A percentile compares a stretch with the other conserved stretches of the same genome.
These are phyloP conservation scores for Saccharomycopsis fermentans DNA, from an alignment of 805 yeast genomes.

Conservation along the genomic window DNA sequence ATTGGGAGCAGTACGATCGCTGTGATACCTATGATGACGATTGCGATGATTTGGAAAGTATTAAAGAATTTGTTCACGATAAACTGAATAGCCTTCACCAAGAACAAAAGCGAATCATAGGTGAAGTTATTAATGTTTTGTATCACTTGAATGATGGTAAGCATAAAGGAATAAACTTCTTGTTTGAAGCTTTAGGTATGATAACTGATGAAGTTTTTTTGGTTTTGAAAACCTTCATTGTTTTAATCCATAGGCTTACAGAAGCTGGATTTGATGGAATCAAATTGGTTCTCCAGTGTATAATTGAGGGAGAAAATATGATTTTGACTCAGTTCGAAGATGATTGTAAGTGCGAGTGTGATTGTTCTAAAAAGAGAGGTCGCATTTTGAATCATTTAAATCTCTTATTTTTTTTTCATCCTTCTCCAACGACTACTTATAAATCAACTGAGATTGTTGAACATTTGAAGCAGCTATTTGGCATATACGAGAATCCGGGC, in stretches of 20 bases:
- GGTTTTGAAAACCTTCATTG: conserved; percentile 3
- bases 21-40: conserved; percentile 12
- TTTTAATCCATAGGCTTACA: conserved; percentile 5
- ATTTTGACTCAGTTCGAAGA: conserved; percentile 8
- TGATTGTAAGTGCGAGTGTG: conserved; percentile 9
- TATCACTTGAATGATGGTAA: conserved; percentile 12
- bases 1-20: conserved; percentile 8
- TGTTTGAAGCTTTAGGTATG: conserved; percentile 2
- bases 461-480: conserved; percentile 9
- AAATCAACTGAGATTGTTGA: conserved; percentile 11
- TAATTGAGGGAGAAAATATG: conserved; percentile 7
- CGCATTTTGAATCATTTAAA: conserved; percentile 6
- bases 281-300: conserved; percentile 4
- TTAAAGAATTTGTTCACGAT: conserved; percentile 2
- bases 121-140: conserved; percentile 2
- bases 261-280: conserved; percentile 11
- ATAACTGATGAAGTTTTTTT: conserved; percentile 6
- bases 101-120: conserved; percentile 4
- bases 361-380: conserved; percentile 7
- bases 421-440: conserved; percentile 6
- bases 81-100: not conserved
- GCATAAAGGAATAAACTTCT: conserved; percentile 5
- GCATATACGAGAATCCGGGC: conserved; percentile 3
- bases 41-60: conserved; percentile 7
- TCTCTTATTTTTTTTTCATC: conserved; percentile 4